Evolutionary conservation across 169 alveolate genomes (phyloP).

Genomic region (Eimeria falciformis): DNA sequence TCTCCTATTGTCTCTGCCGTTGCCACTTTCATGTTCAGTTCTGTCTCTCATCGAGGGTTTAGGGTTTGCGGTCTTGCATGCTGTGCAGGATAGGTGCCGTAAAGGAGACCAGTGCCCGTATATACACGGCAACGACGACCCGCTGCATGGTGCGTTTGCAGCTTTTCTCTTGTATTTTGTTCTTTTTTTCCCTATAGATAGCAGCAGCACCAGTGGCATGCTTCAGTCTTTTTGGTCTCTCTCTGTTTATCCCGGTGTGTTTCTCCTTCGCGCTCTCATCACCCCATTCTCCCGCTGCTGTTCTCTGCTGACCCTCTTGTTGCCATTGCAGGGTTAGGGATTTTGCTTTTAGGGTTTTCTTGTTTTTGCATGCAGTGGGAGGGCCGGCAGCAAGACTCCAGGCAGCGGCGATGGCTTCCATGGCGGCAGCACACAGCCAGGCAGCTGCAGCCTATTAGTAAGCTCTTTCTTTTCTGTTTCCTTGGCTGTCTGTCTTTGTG

Average conservation of each 20-base stretch:
- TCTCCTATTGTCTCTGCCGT: background rate
- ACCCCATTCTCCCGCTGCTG: too few species aligned
- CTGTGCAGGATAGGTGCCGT: conserved; percentile 6
- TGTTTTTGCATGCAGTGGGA: background rate
- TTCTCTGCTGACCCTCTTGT: background rate
- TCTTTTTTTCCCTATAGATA: background rate
- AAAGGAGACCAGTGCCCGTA: conserved; percentile 36
- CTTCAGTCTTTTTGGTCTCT: too few species aligned
- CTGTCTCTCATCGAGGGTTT: too few species aligned
- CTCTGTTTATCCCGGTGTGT: background rate
- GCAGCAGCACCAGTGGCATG: too few species aligned
- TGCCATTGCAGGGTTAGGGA: background rate
- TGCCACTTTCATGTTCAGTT: background rate
- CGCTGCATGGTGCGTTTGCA: background rate
- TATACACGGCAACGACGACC: conserved; percentile 25
- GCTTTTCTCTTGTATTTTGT: background rate
- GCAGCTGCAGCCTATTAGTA: background rate
- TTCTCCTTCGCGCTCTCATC: too few species aligned
- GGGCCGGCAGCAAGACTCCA: background rate
- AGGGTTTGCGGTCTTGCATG: background rate
- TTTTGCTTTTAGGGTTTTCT: background rate
- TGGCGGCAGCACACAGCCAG: conserved; percentile 10
- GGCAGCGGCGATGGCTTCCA: conserved; percentile 6
- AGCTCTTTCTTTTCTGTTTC: background rate
- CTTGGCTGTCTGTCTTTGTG: background rate